These are phyloP conservation scores for Aspergillus saccharolyticus DNA, from an alignment of 495 filamentous ascomycete species.

Conservation along the genomic window DNA sequence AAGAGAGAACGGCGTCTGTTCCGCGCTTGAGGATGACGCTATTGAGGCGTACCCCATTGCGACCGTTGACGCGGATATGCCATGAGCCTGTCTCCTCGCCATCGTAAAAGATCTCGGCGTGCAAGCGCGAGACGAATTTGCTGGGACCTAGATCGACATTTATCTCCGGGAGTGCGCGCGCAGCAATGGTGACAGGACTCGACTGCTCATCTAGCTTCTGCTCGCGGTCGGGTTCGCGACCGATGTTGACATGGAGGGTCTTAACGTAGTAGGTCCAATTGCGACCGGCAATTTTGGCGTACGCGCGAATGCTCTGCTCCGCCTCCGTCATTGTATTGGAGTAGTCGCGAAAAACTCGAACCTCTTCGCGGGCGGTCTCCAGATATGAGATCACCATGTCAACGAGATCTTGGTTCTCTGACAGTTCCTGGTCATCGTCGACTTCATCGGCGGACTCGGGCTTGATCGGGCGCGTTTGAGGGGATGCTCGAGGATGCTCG, in stretches of 20 bases:
- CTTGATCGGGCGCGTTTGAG: conserved; percentile 25
- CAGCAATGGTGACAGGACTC: conserved; percentile 40
- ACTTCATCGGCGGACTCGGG: conserved; percentile 40
- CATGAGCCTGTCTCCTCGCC: conserved; percentile 56
- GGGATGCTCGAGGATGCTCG: conserved; percentile 29
- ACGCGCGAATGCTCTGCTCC: conserved; percentile 72
- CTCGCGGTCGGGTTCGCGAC: conserved; percentile 65
- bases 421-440: conserved; percentile 48
- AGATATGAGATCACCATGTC: conserved; percentile 70
- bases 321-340: conserved; percentile 69
- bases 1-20: conserved; percentile 59
- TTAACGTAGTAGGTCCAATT: conserved; percentile 96
- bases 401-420: conserved; percentile 59
- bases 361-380: conserved; percentile 49
- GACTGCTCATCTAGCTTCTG: conserved; percentile 40
- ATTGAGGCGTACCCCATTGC: conserved; percentile 84
- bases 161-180: conserved; percentile 49
- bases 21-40: conserved; percentile 61
- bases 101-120: conserved; percentile 83
- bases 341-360: conserved; percentile 68
- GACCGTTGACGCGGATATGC: conserved; percentile 80
- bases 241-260: conserved; percentile 74
- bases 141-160: conserved; percentile 92
- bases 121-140: conserved; percentile 83
- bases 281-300: conserved; percentile 85